Conservation (phyloP, 495 filamentous ascomycete genomes). For the Talaromyces thailandensis region DNA sequence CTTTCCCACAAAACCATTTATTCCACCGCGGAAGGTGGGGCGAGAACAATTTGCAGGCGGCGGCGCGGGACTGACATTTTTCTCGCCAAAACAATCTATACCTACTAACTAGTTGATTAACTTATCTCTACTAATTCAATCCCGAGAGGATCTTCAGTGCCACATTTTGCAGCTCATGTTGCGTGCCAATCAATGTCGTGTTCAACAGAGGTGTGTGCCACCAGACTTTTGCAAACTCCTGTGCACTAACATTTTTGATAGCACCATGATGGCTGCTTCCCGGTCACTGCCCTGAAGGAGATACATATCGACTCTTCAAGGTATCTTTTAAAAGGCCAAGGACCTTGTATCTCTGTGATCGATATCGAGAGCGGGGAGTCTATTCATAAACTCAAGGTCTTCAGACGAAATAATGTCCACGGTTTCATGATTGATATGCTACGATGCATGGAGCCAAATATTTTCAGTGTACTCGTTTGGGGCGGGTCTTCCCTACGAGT, state of each 20-base stretch:
- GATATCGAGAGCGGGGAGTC: constrained; percentile 25
- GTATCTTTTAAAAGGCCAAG: constrained; percentile 34
- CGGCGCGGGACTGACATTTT: background rate
- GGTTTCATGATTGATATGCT: constrained; percentile 23
- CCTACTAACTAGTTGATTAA: no score
- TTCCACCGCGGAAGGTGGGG: background rate
- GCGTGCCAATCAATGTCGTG: background rate
- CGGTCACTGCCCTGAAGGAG: constrained; percentile 31
- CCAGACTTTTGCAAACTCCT: background rate
- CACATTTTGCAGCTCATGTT: background rate
- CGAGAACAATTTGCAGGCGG: background rate
- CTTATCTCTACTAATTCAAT: no score
- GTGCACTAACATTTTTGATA: constrained; percentile 5
- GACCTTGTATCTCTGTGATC: constrained; percentile 26
- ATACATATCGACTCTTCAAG: constrained; percentile 15
- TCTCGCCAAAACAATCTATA: background rate
- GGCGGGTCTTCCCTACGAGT: constrained; percentile 67
- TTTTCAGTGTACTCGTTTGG: constrained; percentile 50
- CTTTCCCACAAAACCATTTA: background rate
- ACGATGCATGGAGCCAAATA: constrained; percentile 5
- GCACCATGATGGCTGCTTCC: constrained; percentile 39
- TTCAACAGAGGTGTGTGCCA: background rate
- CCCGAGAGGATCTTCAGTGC: no score
- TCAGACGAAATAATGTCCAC: constrained; percentile 35
- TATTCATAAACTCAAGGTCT: constrained; percentile 20